phyloP scores from a whole-genome alignment of 331 rosid species.

The Quercus tomentella region DNA sequence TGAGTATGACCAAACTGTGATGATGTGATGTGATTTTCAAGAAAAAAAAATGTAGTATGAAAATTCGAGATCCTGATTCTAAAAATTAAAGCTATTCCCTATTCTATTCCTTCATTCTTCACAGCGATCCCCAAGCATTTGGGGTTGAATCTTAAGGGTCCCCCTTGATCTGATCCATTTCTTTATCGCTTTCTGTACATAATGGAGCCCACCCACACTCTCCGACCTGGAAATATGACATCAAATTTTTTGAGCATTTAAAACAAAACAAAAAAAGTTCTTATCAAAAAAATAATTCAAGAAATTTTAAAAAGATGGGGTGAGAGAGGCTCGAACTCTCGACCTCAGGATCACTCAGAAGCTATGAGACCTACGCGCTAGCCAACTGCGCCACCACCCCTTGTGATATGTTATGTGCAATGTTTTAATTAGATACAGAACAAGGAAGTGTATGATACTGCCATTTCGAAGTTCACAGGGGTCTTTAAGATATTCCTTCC shows the following conservation, averaged over 20 bases:
- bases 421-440: no score
- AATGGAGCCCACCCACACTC: neutral
- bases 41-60: neutral
- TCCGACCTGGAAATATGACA: neutral
- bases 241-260: neutral
- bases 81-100: neutral
- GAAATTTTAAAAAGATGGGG: conserved; percentile 19
- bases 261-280: no score
- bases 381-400: conserved; percentile 84
- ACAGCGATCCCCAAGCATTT: neutral
- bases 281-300: no score
- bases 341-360: conserved; percentile 87
- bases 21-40: conserved; percentile 11
- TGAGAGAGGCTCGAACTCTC: conserved; percentile 99
- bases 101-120: neutral
- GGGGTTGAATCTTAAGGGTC: neutral
- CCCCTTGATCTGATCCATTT: neutral
- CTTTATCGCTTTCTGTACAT: neutral
- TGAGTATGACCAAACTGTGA: neutral
- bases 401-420: no score
- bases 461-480: no score
- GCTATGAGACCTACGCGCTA: conserved; percentile 93
- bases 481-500: neutral
- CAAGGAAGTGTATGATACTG: no score
- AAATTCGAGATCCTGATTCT: conserved; percentile 18